Conservation (phyloP, 1,139 yeast genomes). For the Geotrichum restrictum region DNA sequence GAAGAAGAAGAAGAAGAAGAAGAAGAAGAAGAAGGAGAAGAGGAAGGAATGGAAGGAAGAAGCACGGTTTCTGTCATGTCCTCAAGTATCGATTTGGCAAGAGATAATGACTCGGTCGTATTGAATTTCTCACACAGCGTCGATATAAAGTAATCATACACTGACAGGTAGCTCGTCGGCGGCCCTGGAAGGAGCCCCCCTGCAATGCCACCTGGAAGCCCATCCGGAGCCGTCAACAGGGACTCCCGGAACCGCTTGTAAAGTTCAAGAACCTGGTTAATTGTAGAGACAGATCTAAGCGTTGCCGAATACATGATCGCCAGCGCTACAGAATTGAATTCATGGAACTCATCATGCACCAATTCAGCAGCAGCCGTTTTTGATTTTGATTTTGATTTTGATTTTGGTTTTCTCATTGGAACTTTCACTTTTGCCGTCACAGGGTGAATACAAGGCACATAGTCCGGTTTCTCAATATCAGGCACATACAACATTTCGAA, state of each 20-base stretch:
- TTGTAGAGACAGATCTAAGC: constrained; percentile 1
- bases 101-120: constrained; percentile 7
- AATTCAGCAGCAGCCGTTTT: too few species aligned
- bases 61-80: constrained; percentile 2
- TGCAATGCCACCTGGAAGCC: background rate
- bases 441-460: constrained; percentile 10
- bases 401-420: background rate
- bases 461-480: constrained; percentile 11
- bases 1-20: too few species aligned
- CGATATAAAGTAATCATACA: constrained; percentile 13
- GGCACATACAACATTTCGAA: constrained; percentile 9
- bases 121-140: constrained; percentile 9
- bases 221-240: background rate
- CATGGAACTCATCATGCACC: background rate
- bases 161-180: background rate
- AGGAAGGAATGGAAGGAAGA: background rate
- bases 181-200: background rate
- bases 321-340: constrained; percentile 18
- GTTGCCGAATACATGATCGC: constrained; percentile 12
- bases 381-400: too few species aligned
- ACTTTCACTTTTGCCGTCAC: too few species aligned
- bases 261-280: constrained; percentile 7
- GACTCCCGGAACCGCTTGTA: constrained; percentile 10
- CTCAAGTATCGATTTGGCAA: constrained; percentile 14
- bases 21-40: too few species aligned